Conservation (phyloP, 176 grass and related monocot species). For the Tillandsia fasciculata region DNA sequence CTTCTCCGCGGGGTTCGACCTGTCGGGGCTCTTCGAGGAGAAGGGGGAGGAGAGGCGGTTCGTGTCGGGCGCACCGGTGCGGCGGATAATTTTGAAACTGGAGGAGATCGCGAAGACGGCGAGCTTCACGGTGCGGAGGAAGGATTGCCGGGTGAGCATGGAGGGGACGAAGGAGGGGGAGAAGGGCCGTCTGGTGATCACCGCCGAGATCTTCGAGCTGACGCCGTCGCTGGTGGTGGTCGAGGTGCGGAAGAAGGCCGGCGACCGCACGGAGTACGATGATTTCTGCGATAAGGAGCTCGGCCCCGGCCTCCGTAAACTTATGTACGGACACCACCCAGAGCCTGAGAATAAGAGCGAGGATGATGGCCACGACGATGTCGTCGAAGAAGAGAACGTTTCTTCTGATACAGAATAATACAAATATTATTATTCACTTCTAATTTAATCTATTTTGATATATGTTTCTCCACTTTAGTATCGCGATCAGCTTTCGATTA, state of each 20-base stretch:
- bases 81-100: conserved; percentile 39
- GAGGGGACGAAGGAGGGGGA: conserved; percentile 36
- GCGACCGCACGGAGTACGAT: conserved; percentile 36
- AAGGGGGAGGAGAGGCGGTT: conserved; percentile 40
- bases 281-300: conserved; percentile 45
- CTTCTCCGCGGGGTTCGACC: conserved; percentile 45
- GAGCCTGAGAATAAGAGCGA: background rate
- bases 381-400: too few relatives aligned
- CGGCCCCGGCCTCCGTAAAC: conserved; percentile 31
- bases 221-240: conserved; percentile 49
- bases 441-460: too few relatives aligned
- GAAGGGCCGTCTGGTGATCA: conserved; percentile 40
- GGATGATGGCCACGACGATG: too few relatives aligned
- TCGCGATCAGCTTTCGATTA: too few relatives aligned
- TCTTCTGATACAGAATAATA: too few relatives aligned
- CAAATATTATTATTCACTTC: too few relatives aligned
- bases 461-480: too few relatives aligned
- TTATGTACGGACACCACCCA: conserved; percentile 17
- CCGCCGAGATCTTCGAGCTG: conserved; percentile 40
- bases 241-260: conserved; percentile 48
- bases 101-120: conserved; percentile 41
- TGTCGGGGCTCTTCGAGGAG: conserved; percentile 62
- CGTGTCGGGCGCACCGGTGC: conserved; percentile 30
- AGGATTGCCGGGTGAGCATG: conserved; percentile 38
- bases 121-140: conserved; percentile 39